These are phyloP conservation scores for Neurospora sp. DNA, from an alignment of 495 filamentous ascomycete genomes.

Conservation along the genomic window DNA sequence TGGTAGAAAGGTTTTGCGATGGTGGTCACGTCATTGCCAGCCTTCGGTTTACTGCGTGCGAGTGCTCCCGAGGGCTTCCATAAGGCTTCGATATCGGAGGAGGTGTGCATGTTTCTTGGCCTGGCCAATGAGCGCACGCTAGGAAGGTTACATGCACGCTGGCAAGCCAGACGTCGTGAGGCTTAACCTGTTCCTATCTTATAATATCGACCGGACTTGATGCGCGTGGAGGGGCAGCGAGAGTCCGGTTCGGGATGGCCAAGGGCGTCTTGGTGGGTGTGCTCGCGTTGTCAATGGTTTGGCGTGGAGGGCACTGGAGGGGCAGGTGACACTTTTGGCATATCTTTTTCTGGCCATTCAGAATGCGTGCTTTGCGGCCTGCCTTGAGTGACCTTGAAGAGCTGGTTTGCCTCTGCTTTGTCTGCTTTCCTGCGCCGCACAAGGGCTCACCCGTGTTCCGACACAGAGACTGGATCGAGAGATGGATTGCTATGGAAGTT, in stretches of 20 bases:
- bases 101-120: background rate
- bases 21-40: background rate
- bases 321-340: constrained; percentile 19
- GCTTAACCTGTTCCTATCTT: background rate
- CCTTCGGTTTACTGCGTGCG: background rate
- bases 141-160: background rate
- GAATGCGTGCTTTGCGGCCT: background rate
- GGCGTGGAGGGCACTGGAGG: background rate
- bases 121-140: background rate
- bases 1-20: background rate
- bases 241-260: background rate
- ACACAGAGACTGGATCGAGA: background rate
- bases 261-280: background rate
- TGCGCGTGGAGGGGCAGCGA: constrained; percentile 13
- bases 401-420: no score
- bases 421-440: no score
- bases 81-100: background rate
- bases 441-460: background rate
- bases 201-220: no score
- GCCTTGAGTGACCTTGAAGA: background rate
- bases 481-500: background rate
- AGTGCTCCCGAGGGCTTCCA: background rate
- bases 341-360: constrained; percentile 10
- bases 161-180: background rate
- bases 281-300: background rate